These are phyloP conservation scores for Alternaria dauci DNA, from an alignment of 2,329 filamentous ascomycete genomes.

Conservation along the genomic window DNA sequence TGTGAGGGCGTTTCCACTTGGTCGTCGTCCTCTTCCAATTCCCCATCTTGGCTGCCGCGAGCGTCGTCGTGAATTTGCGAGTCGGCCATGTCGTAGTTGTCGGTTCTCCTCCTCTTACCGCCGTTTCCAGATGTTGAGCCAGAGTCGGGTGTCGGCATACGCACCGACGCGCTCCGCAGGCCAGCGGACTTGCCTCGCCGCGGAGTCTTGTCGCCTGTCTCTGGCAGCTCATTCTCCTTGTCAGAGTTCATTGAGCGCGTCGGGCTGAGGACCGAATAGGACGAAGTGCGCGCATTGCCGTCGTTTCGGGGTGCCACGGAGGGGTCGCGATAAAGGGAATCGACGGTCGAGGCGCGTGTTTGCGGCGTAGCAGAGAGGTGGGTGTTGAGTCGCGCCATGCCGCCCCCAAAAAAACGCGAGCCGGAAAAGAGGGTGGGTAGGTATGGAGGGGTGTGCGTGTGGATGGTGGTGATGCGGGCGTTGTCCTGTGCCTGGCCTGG, in stretches of 20 bases:
- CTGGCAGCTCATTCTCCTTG: conserved; percentile 55
- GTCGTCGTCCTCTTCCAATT: conserved; percentile 27
- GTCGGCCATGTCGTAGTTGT: conserved; percentile 37
- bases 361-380: conserved; percentile 41
- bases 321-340: conserved; percentile 51
- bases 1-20: conserved; percentile 16
- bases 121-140: conserved; percentile 41
- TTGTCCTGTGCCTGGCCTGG: neutral
- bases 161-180: conserved; percentile 42
- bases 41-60: conserved; percentile 28
- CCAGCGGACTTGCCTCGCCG: conserved; percentile 54
- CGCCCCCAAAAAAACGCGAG: neutral
- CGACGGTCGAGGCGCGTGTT: conserved; percentile 41
- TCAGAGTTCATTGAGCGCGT: conserved; percentile 50
- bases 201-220: conserved; percentile 41
- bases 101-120: conserved; percentile 57
- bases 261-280: conserved; percentile 47
- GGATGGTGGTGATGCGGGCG: conserved; percentile 9
- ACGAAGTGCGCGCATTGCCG: conserved; percentile 31
- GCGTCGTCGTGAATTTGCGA: conserved; percentile 20
- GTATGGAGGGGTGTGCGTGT: neutral
- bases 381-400: conserved; percentile 52
- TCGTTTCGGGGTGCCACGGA: conserved; percentile 35
- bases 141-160: conserved; percentile 52
- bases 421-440: neutral